Base-by-base conservation (phyloP, 176 grass and related monocot genomes). In the Aegilops sharonensis region DNA sequence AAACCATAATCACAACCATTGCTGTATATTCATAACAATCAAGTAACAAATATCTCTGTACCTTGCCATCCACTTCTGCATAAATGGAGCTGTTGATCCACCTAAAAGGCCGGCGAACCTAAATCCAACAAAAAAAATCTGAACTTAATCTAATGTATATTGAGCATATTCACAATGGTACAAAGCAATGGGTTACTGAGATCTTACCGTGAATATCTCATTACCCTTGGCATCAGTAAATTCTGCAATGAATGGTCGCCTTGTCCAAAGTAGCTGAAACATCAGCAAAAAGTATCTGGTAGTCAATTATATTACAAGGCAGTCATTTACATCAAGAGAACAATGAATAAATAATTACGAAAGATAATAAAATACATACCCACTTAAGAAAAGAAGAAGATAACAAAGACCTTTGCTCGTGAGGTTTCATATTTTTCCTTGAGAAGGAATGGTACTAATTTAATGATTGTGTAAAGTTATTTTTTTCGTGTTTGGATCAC, bases 81-180 rank as follows among this genome's bases (percentile, higher is more conserved):
- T 92, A 98, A 83, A 98, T 98, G 66, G 96, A 92, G 87, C 91
- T 95, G 78, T 95, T 98, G 74, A 98, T 98, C 87, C 80, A 87
- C 93, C 93, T 91, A 89, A 98, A 95, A 62, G 91, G 91, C 78
- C 91, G 87, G 76, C 88, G 89, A 89, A 98, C 93, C 96, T 98
- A 87, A 86, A 95, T 23, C 12, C 59, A 34, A 88, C 25, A 81
- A 81, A 34, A 62, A 66, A 57, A 54, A 6, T 11, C 39, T 5
- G 3, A 74, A 48, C 11, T 15, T 29, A 74, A 47, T 14, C 40
- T 6, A 47, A 74, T 27, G 27, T 73, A 47, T 2, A 62, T 70
- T 72, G 60, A 67, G 40, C 85, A 36, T 20, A 70, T 27, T 72
- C 86, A 64, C 71, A 82, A 86, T 18, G 18, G 10, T 88, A 68